These are phyloP conservation scores for Maudiozyma saulgeensis DNA, from an alignment of 805 yeast species.

Conservation along the genomic window DNA sequence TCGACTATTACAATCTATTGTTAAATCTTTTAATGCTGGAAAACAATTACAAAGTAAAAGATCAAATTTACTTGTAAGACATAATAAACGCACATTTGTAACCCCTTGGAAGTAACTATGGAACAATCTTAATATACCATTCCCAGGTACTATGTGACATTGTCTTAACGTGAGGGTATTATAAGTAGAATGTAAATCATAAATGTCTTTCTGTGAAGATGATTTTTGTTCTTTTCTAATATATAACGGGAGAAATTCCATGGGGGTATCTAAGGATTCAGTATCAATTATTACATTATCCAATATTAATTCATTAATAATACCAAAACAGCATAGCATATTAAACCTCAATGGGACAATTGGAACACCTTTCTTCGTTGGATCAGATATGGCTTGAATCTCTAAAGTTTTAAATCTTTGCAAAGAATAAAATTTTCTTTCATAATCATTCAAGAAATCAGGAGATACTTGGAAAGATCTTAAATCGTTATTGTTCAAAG, in stretches of 20 bases:
- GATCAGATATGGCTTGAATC: constrained; percentile 12
- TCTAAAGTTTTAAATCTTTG: constrained; percentile 23
- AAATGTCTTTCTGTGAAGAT: constrained; percentile 9
- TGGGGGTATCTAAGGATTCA: constrained; percentile 28
- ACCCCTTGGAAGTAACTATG: constrained; percentile 36
- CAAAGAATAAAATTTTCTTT: constrained; percentile 19
- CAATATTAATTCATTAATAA: constrained; percentile 36
- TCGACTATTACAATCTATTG: constrained; percentile 41
- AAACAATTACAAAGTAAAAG: constrained; percentile 42
- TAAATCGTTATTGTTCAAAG: constrained; percentile 24
- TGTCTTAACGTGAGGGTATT: constrained; percentile 24
- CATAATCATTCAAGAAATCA: constrained; percentile 21
- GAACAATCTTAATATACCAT: constrained; percentile 29
- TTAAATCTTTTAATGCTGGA: constrained; percentile 30
- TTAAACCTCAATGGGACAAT: constrained; percentile 31
- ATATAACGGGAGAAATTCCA: constrained; percentile 27
- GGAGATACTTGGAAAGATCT: constrained; percentile 23
- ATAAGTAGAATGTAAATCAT: constrained; percentile 30
- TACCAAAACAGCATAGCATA: constrained; percentile 37
- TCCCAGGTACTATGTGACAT: constrained; percentile 30
- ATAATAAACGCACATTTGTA: constrained; percentile 29
- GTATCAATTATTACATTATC: constrained; percentile 43
- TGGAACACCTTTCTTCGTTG: constrained; percentile 4
- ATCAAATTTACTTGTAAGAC: constrained; percentile 37
- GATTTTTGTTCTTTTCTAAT: constrained; percentile 9